Evolutionary conservation across 228 moss, liverwort and hornwort species (phyloP), one percentile per base, ranked within the genome.

Genomic region (Sphagnum magellanicum): DNA sequence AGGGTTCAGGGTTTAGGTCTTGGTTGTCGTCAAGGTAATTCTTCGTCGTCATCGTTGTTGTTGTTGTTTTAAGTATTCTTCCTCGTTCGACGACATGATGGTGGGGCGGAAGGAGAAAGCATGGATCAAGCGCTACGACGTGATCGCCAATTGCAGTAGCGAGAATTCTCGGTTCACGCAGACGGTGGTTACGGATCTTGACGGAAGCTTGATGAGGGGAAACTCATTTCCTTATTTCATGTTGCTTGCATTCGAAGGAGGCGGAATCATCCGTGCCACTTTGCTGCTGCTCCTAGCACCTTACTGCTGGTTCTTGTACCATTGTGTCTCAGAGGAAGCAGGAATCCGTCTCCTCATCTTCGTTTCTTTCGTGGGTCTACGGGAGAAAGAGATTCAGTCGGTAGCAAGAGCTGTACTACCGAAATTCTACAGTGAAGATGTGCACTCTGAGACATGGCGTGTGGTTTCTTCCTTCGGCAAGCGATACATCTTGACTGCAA

Each of bases 201-300:
- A 90, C 68, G 90, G 90, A 32, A 90, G 88, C 0, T 59, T 90
- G 5, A 73, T 90, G 16, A 70, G 87, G 48, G 72, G 71, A 6
- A 90, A 81, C 32, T 85, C 90, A 5, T 90, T 90, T 67, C 81
- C 88, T 3, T 90, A 90, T 63, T 90, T 87, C 5, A 88, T 88
- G 83, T 67, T 88, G 52, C 16, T 76, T 47, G 90, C 90, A 13
- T 90, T 90, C 13, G 90, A 90, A 78, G 88, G 79, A 9, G 76
- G 88, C 66, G 74, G 90, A 53, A 16, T 83, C 4, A 66, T 74
- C 0, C 64, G 88, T 16, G 85, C 88, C 59, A 65, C 59, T 0
- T 9, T 75, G 12, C 78, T 90, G 7, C 72, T 90, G 6, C 61
- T 85, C 5, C 63, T 74, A 70, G 88, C 88, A 49, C 90, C 90